Conservation (phyloP, 768 basidiomycete genomes). For the Boletus rubroflammeus region DNA sequence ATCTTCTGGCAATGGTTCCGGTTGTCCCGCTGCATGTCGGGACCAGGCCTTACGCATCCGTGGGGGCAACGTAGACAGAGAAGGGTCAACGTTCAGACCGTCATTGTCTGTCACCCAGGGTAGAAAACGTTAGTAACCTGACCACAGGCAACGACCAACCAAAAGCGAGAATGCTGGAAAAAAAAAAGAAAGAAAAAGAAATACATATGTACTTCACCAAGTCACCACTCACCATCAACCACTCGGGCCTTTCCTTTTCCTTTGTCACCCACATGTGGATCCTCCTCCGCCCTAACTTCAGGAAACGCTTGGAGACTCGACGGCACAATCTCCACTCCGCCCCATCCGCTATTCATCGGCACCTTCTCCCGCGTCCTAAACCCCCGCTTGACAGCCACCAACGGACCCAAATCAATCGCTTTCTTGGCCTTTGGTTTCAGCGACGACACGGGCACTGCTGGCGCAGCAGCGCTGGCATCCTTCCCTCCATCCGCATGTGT, state of each 20-base stretch:
- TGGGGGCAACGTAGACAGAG: conserved; percentile 44
- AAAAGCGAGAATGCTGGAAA: not conserved
- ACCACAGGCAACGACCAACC: not conserved
- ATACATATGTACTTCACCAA: not conserved
- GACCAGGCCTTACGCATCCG: conserved; percentile 57
- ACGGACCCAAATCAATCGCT: conserved; percentile 54
- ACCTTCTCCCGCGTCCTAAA: conserved; percentile 58
- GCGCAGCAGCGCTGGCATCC: not conserved
- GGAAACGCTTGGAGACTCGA: conserved; percentile 21
- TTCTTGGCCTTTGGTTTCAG: not conserved
- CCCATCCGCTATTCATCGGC: conserved; percentile 57
- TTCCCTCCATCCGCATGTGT: not conserved
- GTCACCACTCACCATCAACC: conserved; percentile 21
- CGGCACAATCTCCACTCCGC: conserved; percentile 56
- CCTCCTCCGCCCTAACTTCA: conserved; percentile 10
- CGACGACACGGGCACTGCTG: not conserved
- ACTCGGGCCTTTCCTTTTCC: conserved; percentile 18
- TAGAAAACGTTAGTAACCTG: not conserved
- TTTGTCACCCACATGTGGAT: conserved; percentile 6
- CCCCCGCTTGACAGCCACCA: conserved; percentile 57
- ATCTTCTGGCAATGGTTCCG: conserved; percentile 6
- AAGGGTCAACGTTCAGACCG: conserved; percentile 16
- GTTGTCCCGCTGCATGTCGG: conserved; percentile 5
- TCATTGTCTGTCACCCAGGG: conserved; percentile 1
- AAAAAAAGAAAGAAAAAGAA: not conserved